Base-by-base conservation (phyloP, 148 eudicot species). In the Fagopyrum tataricum region DNA sequence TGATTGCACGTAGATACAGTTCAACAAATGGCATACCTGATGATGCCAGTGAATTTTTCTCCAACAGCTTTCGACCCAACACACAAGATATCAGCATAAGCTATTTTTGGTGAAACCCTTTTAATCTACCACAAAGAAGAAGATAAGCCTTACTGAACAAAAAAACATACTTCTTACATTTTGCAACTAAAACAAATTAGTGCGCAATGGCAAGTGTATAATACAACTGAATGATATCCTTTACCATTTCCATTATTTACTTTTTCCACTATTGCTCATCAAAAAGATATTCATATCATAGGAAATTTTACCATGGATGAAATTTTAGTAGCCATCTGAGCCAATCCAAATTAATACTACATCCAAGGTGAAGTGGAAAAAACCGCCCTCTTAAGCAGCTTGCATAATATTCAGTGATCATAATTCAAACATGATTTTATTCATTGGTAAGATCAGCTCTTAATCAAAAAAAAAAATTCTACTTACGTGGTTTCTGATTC, bases 21-120 rank as follows among this genome's bases (percentile, higher is more conserved):
- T 70, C 7, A 43, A 39, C 6, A n/a, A 59, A 37, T 18, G 6
- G n/a, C 20, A 41, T 80, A 92, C 99, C 99, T 91, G 70, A 95
- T 90, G 75, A 80, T 90, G 78, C 99, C 99, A 7, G 93, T 81
- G 72, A 95, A 95, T 76, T 90, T 95, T 74, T 95, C 99, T 78
- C 87, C 84, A 4, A 95, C 89, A 70, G 96, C 83, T 80, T 88
- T 92, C 47, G 84, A 74, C 62, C 91, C 97, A 72, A 95, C 99
- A 81, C 96, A 91, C 91, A 95, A 81, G 75, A 95, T 92, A 83
- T 95, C 99, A 6, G 83, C 92, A 17, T 96, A 87, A 82, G 99
- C 96, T 86, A 84, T 84, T 80, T 80, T 90, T 66, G 93, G 85
- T 89, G 86, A 87, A 79, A 95, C 99, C 81, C 90, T 91, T 67